Percentiles rank a stretch among this genome's conserved stretches.
These are phyloP conservation scores for Durio zibethinus DNA, from an alignment of 345 rosid genomes.

Conservation along the genomic window DNA sequence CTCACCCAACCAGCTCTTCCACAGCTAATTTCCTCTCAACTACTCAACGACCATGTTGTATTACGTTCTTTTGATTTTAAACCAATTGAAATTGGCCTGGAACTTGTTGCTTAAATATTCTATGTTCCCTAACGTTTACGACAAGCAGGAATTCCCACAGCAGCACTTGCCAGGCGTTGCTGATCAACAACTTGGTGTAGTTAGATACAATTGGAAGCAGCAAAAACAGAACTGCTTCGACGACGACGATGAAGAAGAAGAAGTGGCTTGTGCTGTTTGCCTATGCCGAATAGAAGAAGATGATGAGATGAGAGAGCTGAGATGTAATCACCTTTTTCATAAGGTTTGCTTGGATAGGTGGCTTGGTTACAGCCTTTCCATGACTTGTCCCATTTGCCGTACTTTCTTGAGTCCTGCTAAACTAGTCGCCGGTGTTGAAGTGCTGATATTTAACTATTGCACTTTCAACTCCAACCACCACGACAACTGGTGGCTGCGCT, in stretches of 20 bases:
- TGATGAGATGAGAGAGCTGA: conserved; percentile 28
- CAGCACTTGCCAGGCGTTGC: background rate
- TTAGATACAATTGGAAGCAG: background rate
- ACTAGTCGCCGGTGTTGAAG: background rate
- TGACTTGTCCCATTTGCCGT: conserved; percentile 44
- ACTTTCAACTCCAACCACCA: conserved; percentile 3
- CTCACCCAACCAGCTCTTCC: background rate
- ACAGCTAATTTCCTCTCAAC: background rate
- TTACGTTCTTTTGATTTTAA: background rate
- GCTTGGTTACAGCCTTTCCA: conserved; percentile 5
- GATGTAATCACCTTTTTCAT: conserved; percentile 43
- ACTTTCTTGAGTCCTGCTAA: conserved; percentile 7
- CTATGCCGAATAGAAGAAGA: conserved; percentile 23
- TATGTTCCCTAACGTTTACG: background rate
- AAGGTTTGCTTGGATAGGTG: conserved; percentile 36
- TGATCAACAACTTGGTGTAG: background rate
- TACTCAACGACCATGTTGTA: background rate
- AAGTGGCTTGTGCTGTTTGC: conserved; percentile 27
- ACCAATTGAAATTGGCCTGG: conserved; percentile 4
- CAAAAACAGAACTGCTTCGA: background rate
- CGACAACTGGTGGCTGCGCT: conserved; percentile 41
- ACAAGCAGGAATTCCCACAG: background rate
- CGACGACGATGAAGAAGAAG: background rate
- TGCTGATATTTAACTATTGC: conserved; percentile 10
- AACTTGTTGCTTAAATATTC: conserved; percentile 9